phyloP scores from a whole-genome alignment of 2,329 filamentous ascomycete species.

The Exophiala bonariae region DNA sequence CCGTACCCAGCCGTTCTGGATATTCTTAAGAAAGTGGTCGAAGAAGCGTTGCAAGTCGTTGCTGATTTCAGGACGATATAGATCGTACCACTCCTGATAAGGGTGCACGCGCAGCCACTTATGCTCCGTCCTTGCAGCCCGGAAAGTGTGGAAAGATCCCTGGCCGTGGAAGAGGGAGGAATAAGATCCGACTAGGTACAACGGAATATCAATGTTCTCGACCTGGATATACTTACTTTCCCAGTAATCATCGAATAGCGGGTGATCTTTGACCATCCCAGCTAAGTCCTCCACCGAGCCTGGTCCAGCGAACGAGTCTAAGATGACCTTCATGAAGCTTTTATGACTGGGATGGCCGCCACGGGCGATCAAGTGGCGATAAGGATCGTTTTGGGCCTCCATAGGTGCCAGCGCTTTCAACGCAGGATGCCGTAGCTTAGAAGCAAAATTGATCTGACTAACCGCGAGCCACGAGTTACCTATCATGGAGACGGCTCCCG shows the following conservation, averaged over 20 bases:
- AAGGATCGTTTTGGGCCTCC: constrained; percentile 50
- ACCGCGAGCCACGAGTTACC: constrained; percentile 55
- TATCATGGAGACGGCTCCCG: constrained; percentile 51
- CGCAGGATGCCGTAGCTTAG: constrained; percentile 43
- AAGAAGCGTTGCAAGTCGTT: constrained; percentile 46
- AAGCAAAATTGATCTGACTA: constrained; percentile 56
- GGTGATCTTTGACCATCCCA: constrained; percentile 42
- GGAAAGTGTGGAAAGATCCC: constrained; percentile 39
- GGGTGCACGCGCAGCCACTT: constrained; percentile 46
- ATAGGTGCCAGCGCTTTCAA: constrained; percentile 47
- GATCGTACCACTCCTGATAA: constrained; percentile 48
- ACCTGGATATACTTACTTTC: constrained; percentile 21
- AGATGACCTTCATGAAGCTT: constrained; percentile 4
- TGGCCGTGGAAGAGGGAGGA: constrained; percentile 37
- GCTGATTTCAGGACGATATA: constrained; percentile 37
- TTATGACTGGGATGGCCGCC: constrained; percentile 36
- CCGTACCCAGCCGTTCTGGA: constrained; percentile 49
- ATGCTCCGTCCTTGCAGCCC: constrained; percentile 36
- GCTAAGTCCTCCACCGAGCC: constrained; percentile 38
- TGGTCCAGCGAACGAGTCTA: constrained; percentile 4
- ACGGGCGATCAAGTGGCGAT: constrained; percentile 47
- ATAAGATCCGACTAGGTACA: constrained; percentile 37
- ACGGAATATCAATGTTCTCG: constrained; percentile 33
- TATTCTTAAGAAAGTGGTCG: constrained; percentile 45
- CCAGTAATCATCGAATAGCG: constrained; percentile 31